Conservation (phyloP, 139 green algal species). For the Chlorella sp. region DNA sequence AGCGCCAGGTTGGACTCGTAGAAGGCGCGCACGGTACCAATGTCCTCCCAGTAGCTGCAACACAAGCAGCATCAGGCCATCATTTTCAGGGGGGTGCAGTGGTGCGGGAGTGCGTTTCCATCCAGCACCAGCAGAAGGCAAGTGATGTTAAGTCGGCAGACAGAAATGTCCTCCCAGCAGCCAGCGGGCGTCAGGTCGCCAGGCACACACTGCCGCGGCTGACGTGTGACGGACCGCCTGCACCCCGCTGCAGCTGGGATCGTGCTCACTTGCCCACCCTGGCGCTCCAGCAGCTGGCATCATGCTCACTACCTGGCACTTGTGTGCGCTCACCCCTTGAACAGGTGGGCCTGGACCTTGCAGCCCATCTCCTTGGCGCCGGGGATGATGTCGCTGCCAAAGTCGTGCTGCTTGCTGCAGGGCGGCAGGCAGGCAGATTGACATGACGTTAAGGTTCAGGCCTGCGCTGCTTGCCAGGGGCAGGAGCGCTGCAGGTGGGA, state of each 20-base stretch:
- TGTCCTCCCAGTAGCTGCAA: slow-evolving; percentile 91
- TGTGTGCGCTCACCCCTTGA: slow-evolving; percentile 16
- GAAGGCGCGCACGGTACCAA: slow-evolving; percentile 96
- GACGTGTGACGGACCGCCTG: too few relatives aligned
- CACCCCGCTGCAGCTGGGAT: too few relatives aligned
- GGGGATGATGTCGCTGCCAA: slow-evolving; percentile 88
- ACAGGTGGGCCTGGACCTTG: slow-evolving; percentile 62
- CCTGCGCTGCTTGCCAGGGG: neutral
- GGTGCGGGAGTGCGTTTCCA: neutral
- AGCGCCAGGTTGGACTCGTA: slow-evolving; percentile 97
- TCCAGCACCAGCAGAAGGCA: too few relatives aligned
- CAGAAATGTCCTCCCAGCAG: too few relatives aligned
- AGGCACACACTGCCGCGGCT: too few relatives aligned
- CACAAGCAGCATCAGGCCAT: slow-evolving; percentile 55
- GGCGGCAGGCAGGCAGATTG: slow-evolving; percentile 49
- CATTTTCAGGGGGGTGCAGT: slow-evolving; percentile 62
- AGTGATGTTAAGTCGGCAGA: too few relatives aligned
- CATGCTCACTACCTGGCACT: too few relatives aligned
- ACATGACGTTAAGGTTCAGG: neutral
- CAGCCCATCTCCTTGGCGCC: slow-evolving; percentile 79
- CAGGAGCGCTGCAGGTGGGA: neutral
- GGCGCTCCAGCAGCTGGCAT: too few relatives aligned
- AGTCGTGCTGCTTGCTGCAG: slow-evolving; percentile 84
- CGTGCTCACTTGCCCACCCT: too few relatives aligned
- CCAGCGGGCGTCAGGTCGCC: too few relatives aligned